phyloP scores from a whole-genome alignment of 2,329 filamentous ascomycete genomes.

The Coleophoma crateriformis region DNA sequence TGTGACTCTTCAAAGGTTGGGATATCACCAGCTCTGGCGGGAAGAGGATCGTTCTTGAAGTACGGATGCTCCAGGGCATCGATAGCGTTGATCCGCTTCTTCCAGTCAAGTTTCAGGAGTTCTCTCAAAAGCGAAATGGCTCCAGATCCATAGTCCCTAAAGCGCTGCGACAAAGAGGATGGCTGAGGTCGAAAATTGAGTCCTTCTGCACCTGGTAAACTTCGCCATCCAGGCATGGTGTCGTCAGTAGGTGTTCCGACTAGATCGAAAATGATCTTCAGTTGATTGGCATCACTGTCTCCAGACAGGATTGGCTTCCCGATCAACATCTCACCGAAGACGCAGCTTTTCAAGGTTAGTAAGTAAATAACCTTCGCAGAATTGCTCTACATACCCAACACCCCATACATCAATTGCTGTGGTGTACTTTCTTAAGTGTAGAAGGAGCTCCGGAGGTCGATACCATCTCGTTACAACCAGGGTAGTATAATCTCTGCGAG shows the following conservation, averaged over 20 bases:
- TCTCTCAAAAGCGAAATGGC: constrained; percentile 78
- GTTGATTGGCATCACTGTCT: constrained; percentile 82
- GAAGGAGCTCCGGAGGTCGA: constrained; percentile 83
- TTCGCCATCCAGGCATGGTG: constrained; percentile 87
- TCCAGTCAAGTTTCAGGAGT: constrained; percentile 84
- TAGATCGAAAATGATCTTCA: constrained; percentile 89
- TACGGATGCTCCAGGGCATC: constrained; percentile 92
- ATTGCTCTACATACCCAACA: constrained; percentile 62
- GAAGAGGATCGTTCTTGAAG: constrained; percentile 74
- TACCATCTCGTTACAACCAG: constrained; percentile 98
- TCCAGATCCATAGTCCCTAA: constrained; percentile 67
- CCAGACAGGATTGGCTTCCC: constrained; percentile 89
- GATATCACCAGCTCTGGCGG: constrained; percentile 79
- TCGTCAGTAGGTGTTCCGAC: constrained; percentile 86
- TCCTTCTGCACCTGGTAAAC: constrained; percentile 74
- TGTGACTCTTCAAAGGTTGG: constrained; percentile 91
- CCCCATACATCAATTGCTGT: constrained; percentile 98
- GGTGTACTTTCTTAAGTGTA: constrained; percentile 88
- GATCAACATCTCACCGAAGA: constrained; percentile 96
- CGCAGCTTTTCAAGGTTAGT: constrained; percentile 55
- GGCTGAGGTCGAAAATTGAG: constrained; percentile 56
- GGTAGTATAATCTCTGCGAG: constrained; percentile 88
- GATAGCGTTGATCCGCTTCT: constrained; percentile 81
- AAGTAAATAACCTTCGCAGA: no score
- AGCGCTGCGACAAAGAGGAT: constrained; percentile 65